These are phyloP conservation scores for Irineochytrium annulatum DNA, from an alignment of 192 early-diverging fungal species.

Conservation along the genomic window DNA sequence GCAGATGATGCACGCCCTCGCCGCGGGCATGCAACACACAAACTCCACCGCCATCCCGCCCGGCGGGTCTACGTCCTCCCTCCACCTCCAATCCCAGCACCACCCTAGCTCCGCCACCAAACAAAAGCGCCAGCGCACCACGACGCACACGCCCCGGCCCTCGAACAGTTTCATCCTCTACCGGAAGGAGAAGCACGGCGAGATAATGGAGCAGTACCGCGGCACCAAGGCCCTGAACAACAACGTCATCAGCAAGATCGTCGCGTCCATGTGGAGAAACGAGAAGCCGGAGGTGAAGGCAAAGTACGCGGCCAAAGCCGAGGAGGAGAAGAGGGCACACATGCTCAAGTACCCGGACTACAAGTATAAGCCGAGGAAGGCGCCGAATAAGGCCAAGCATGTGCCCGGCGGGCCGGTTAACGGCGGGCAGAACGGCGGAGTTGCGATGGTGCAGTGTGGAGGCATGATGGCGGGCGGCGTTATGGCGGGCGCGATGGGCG, in stretches of 20 bases:
- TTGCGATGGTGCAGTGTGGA: too few species aligned
- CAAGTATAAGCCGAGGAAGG: conserved; percentile 55
- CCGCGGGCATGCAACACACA: too few species aligned
- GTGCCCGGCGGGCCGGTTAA: too few species aligned
- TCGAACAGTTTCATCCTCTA: conserved; percentile 58
- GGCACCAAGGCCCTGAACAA: conserved; percentile 43
- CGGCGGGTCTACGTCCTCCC: too few species aligned
- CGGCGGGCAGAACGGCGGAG: too few species aligned
- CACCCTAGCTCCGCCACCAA: too few species aligned
- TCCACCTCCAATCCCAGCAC: too few species aligned
- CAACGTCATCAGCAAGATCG: conserved; percentile 54
- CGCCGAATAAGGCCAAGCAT: conserved; percentile 31
- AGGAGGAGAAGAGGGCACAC: conserved; percentile 49
- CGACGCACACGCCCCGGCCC: conserved; percentile 24
- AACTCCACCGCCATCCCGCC: too few species aligned
- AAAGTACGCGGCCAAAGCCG: conserved; percentile 42
- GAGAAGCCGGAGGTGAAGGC: conserved; percentile 49
- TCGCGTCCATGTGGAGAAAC: conserved; percentile 52
- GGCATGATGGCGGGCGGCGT: too few species aligned
- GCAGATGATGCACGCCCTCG: too few species aligned
- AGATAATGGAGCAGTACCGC: conserved; percentile 37
- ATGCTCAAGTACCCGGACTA: conserved; percentile 54
- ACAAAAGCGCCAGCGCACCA: neutral
- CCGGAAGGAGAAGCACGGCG: conserved; percentile 52
- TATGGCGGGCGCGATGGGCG: too few species aligned